A percentile compares a stretch with the other conserved stretches of the same genome.
Evolutionary conservation across 2,329 filamentous ascomycete species (phyloP).

Genomic region (Diaporthe australafricana): DNA sequence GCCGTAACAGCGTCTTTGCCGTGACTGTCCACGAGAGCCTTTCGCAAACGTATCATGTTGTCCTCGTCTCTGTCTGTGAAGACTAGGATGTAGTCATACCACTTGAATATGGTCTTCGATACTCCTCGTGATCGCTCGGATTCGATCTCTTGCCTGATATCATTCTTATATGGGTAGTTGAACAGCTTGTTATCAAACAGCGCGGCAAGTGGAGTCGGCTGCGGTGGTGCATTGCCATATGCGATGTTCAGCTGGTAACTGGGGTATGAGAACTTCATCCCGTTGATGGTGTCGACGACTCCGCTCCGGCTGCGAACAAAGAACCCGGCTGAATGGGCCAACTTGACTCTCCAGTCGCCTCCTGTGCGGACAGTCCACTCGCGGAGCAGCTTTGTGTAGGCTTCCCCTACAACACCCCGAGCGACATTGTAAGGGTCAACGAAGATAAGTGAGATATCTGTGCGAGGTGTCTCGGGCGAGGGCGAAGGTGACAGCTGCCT

Average conservation of each 20-base stretch:
- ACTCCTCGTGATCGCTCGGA: constrained; percentile 39
- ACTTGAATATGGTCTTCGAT: constrained; percentile 39
- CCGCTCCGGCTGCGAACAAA: constrained; percentile 39
- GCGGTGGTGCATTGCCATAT: constrained; percentile 35
- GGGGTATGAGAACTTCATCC: constrained; percentile 38
- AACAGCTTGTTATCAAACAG: constrained; percentile 44
- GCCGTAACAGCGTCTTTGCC: constrained; percentile 16
- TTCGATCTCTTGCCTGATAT: constrained; percentile 32
- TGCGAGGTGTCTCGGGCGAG: constrained; percentile 28
- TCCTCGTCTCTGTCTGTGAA: constrained; percentile 44
- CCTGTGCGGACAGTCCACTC: constrained; percentile 39
- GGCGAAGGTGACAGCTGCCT: constrained; percentile 30
- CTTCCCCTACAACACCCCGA: constrained; percentile 42
- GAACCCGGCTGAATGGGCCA: constrained; percentile 42
- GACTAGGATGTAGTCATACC: constrained; percentile 44
- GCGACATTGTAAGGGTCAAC: constrained; percentile 44
- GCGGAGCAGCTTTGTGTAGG: constrained; percentile 39
- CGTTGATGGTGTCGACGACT: constrained; percentile 38
- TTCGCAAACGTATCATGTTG: constrained; percentile 42
- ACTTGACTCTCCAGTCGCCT: constrained; percentile 40
- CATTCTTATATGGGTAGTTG: constrained; percentile 40
- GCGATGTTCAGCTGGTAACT: constrained; percentile 35
- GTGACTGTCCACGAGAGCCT: constrained; percentile 37
- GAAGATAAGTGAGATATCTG: constrained; percentile 43
- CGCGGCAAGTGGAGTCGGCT: constrained; percentile 37